phyloP scores from a whole-genome alignment of 1,139 yeast genomes.

The Saccharomyces hybrid region DNA sequence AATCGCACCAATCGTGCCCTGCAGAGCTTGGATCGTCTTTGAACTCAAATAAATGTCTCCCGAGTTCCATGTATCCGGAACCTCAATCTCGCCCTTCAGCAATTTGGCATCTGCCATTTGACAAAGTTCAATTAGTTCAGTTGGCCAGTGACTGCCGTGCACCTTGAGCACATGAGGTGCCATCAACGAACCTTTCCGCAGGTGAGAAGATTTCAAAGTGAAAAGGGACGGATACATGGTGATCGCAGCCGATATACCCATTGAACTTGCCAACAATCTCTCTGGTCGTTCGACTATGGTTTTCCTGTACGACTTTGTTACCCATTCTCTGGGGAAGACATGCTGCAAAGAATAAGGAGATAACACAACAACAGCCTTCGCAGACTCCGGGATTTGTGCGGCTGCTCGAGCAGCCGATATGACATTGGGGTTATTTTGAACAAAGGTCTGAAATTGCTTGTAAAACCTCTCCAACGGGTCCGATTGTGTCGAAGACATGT shows the following conservation, averaged over 20 bases:
- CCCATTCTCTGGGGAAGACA: conserved; percentile 72
- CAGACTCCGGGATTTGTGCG: conserved; percentile 37
- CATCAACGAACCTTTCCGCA: conserved; percentile 20
- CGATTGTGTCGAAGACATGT: background rate
- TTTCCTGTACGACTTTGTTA: conserved; percentile 54
- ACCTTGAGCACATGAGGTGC: conserved; percentile 57
- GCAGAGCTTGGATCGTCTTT: conserved; percentile 62
- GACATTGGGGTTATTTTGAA: conserved; percentile 50
- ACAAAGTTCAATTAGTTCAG: conserved; percentile 52
- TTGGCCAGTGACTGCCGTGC: conserved; percentile 73
- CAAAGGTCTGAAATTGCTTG: conserved; percentile 41
- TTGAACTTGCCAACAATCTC: conserved; percentile 62
- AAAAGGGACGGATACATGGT: conserved; percentile 61
- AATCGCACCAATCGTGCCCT: conserved; percentile 73
- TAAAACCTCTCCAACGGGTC: conserved; percentile 37
- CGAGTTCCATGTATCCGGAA: conserved; percentile 75
- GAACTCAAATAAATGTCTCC: conserved; percentile 76
- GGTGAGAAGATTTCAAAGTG: conserved; percentile 40
- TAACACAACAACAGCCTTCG: conserved; percentile 47
- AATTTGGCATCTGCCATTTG: conserved; percentile 51
- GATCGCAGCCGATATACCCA: conserved; percentile 73
- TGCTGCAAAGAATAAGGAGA: conserved; percentile 61
- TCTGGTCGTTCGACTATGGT: conserved; percentile 84
- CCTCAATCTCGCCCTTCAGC: conserved; percentile 53
- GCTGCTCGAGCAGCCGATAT: conserved; percentile 42